Conservation (phyloP, 305 asterid species). For the Galium porrigens region DNA sequence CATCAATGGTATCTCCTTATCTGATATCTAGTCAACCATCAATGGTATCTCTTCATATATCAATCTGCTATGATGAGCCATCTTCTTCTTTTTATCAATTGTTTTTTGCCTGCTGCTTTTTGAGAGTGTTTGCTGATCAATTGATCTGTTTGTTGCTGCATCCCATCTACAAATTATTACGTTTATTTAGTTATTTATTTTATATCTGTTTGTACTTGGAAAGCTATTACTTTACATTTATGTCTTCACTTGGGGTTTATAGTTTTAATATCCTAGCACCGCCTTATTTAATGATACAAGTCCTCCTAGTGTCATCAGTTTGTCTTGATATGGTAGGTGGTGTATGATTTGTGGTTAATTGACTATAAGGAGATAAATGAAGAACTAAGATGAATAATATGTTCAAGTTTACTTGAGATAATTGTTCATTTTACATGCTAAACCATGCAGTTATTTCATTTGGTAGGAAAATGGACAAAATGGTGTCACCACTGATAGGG, state of each 20-base stretch:
- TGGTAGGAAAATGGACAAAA: conserved; percentile 32
- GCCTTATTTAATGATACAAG: not conserved
- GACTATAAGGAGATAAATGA: not conserved
- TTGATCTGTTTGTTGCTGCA: not conserved
- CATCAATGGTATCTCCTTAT: not conserved
- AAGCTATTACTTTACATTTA: not conserved
- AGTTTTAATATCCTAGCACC: not conserved
- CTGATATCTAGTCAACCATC: not conserved
- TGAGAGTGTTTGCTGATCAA: not conserved
- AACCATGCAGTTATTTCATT: conserved; percentile 4
- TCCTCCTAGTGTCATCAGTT: not conserved
- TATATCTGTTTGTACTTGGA: not conserved
- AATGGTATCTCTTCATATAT: not conserved
- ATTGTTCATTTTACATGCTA: not conserved
- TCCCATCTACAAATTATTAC: not conserved
- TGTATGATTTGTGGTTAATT: not conserved
- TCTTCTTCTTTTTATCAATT: not conserved
- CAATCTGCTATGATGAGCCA: not conserved
- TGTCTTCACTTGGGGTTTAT: not conserved
- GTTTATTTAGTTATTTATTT: too few species aligned
- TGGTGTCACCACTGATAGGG: conserved; percentile 20
- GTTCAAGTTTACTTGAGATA: not conserved
- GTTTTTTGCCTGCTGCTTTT: not conserved
- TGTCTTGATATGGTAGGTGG: conserved; percentile 5
- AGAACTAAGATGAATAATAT: too few species aligned